phyloP scores from a whole-genome alignment of 2,329 filamentous ascomycete genomes.

The Colletotrichum godetiae region DNA sequence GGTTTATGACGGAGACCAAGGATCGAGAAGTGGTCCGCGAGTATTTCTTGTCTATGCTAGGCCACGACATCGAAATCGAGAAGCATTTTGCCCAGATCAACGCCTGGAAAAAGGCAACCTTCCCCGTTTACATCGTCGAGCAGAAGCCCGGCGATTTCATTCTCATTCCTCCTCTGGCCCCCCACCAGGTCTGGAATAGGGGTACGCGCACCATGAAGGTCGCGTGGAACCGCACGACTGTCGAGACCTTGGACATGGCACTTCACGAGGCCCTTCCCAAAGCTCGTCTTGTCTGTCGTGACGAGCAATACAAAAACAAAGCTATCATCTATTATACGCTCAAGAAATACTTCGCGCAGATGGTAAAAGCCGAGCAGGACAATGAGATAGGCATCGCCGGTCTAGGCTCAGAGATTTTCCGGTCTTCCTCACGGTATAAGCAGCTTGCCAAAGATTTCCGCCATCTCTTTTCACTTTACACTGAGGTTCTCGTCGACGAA shows the following conservation, averaged over 20 bases:
- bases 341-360: slow-evolving; percentile 77
- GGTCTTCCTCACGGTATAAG: slow-evolving; percentile 61
- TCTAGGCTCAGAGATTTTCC: slow-evolving; percentile 58
- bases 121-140: slow-evolving; percentile 92
- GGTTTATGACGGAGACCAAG: slow-evolving; percentile 99
- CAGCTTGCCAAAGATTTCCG: slow-evolving; percentile 88
- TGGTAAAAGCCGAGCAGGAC: slow-evolving; percentile 65
- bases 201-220: slow-evolving; percentile 97
- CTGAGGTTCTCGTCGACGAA: slow-evolving; percentile 84
- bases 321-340: slow-evolving; percentile 92
- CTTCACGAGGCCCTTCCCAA: slow-evolving; percentile 88
- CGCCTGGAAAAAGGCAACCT: slow-evolving; percentile 94
- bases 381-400: slow-evolving; percentile 59
- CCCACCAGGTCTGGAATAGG: slow-evolving; percentile 98
- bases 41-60: slow-evolving; percentile 92
- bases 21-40: slow-evolving; percentile 91
- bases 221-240: slow-evolving; percentile 96
- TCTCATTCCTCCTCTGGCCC: slow-evolving; percentile 89
- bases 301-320: slow-evolving; percentile 99
- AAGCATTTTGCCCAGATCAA: slow-evolving; percentile 96
- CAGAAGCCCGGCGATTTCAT: slow-evolving; percentile 93
- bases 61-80: slow-evolving; percentile 96
- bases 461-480: slow-evolving; percentile 81
- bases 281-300: slow-evolving; percentile 90
- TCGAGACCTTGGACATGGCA: slow-evolving; percentile 89